Base-by-base conservation (phyloP, 2,329 filamentous ascomycete genomes). In the Fusarium penzigii region DNA sequence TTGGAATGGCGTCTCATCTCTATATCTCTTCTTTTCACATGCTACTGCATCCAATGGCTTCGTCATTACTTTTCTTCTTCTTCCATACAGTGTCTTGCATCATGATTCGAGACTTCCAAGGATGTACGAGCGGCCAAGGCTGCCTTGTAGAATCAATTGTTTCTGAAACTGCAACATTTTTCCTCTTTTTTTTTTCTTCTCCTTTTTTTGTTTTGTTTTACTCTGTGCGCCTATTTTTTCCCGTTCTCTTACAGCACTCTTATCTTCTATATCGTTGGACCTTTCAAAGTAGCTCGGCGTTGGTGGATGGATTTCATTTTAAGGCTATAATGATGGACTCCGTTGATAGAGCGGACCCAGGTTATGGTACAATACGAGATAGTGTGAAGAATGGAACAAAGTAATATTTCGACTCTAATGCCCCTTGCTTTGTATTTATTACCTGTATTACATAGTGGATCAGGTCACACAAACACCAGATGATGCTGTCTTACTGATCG, bases 231-330 rank as follows among this genome's bases (percentile, higher is more conserved):
- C 20, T 25, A 25, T 25, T 7, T 51, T 45, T 44, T 17, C 20
- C 49, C 39, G 48, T 46, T 16, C 16, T 45, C 20, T 46, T 29
- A 41, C 20, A 25, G 20, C 7, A 5, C 7, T 7, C 20, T 25
- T 25, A 25, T 25, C 20, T 25, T 25, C 20, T 25, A 25, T 25
- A 25, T 25, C 20, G 20, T 25, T 25, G 20, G 20, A 25, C 20
- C 20, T 59, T 56, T 63, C 57, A 51, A 51, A 51, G 58, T 54
- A 66, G 62, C 61, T 65, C 50, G 63, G 63, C 63, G 63, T 65
- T 65, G 57, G 57, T 59, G 57, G 61, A 62, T 57, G 53, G 56
- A 62, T 56, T 58, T 54, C 55, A 53, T 58, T 53, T 45, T 44
- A 51, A 46, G 48, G 49, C 39, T 45, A 46, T 47, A 40, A 49